Conservation (phyloP, 1,139 yeast species). For the Sugiyamaella grinbergsii region DNA sequence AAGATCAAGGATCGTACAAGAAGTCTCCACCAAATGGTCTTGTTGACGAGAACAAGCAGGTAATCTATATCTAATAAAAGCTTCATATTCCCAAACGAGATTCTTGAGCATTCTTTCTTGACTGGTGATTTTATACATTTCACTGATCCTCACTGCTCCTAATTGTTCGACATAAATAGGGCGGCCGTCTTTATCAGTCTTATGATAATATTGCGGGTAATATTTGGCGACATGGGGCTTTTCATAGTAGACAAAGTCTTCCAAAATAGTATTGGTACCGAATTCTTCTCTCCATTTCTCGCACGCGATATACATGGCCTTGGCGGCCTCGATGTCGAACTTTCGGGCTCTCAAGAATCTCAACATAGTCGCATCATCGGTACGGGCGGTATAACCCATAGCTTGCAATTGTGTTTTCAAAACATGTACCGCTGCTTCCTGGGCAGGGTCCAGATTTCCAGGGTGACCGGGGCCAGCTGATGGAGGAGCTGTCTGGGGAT, state of each 20-base stretch:
- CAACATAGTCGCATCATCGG: constrained; percentile 86
- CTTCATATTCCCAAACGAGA: constrained; percentile 96
- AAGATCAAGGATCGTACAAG: constrained; percentile 92
- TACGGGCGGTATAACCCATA: constrained; percentile 68
- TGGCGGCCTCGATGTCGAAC: constrained; percentile 79
- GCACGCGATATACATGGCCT: constrained; percentile 80
- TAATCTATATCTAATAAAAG: constrained; percentile 77
- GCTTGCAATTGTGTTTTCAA: constrained; percentile 60
- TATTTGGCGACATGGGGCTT: constrained; percentile 84
- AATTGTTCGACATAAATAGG: constrained; percentile 94
- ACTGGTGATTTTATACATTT: constrained; percentile 90
- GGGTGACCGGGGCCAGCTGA: constrained; percentile 76
- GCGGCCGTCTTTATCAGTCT: constrained; percentile 95
- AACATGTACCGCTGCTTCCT: constrained; percentile 58
- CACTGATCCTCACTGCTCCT: constrained; percentile 84
- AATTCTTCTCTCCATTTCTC: constrained; percentile 89
- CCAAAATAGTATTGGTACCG: constrained; percentile 82
- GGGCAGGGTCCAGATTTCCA: constrained; percentile 73
- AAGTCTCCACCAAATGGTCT: constrained; percentile 83
- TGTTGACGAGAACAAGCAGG: constrained; percentile 92
- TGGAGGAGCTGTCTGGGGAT: constrained; percentile 69
- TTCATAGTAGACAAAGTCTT: constrained; percentile 86
- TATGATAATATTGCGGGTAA: constrained; percentile 97
- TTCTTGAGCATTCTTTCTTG: constrained; percentile 96
- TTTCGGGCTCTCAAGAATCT: constrained; percentile 95